Percentiles rank a stretch among this genome's conserved stretches.
Conservation (phyloP, 352 stramenopile species). For the Thraustochytrium striatum region DNA sequence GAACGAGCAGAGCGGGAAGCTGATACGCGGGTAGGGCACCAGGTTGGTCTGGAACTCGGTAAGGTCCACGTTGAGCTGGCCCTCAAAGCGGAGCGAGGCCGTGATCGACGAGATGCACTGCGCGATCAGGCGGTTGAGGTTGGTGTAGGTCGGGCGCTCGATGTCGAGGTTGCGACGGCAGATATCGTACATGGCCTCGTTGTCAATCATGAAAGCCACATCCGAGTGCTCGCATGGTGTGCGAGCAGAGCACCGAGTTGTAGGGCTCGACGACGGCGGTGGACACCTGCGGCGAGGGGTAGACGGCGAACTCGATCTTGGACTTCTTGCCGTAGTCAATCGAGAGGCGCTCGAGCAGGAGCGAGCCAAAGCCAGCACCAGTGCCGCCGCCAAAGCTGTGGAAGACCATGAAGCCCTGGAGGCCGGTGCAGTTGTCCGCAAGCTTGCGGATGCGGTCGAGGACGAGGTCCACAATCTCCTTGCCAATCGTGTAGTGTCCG, state of each 20-base stretch:
- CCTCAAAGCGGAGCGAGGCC: slow-evolving; percentile 95
- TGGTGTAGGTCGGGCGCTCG: slow-evolving; percentile 94
- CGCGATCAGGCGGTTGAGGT: slow-evolving; percentile 97
- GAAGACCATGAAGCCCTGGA: slow-evolving; percentile 96
- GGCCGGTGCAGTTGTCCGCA: slow-evolving; percentile 89
- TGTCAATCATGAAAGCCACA: slow-evolving; percentile 90
- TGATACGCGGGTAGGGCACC: slow-evolving; percentile 96
- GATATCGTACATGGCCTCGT: slow-evolving; percentile 96
- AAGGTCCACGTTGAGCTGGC: slow-evolving; percentile 96
- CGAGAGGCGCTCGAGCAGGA: slow-evolving; percentile 89
- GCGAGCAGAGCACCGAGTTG: slow-evolving; percentile 92
- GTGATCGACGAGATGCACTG: slow-evolving; percentile 94
- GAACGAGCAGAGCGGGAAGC: slow-evolving; percentile 98
- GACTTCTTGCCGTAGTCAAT: slow-evolving; percentile 96
- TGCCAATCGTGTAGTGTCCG: slow-evolving; percentile 77
- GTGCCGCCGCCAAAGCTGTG: slow-evolving; percentile 94
- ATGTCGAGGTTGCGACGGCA: slow-evolving; percentile 94
- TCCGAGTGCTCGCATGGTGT: slow-evolving; percentile 93
- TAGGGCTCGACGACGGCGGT: slow-evolving; percentile 97
- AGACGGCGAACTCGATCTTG: slow-evolving; percentile 96
- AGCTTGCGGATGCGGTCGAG: slow-evolving; percentile 94
- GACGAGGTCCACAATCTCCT: slow-evolving; percentile 95
- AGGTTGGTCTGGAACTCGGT: slow-evolving; percentile 99
- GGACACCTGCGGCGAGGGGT: slow-evolving; percentile 92
- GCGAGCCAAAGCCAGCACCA: slow-evolving; percentile 90